Evolutionary conservation across 257 asterid genomes (phyloP).

Genomic region (Cynanchum wilfordii): DNA sequence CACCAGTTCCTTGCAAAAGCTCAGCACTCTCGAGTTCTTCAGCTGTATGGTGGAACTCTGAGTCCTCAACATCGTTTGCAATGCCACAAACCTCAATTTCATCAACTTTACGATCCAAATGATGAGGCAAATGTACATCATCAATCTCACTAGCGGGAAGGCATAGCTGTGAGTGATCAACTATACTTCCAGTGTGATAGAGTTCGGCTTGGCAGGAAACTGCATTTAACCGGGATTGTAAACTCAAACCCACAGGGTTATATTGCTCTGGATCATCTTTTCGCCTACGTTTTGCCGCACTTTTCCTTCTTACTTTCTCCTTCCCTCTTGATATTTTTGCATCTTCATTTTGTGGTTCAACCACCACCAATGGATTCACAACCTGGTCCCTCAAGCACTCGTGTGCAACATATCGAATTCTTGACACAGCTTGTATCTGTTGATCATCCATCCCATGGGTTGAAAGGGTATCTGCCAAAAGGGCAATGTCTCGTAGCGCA

Average conservation of each 20-base stretch:
- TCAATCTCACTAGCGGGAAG: constrained; percentile 24
- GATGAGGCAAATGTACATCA: constrained; percentile 19
- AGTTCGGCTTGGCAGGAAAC: constrained; percentile 34
- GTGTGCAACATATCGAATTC: constrained; percentile 62
- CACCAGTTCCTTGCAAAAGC: constrained; percentile 40
- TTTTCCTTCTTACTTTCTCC: constrained; percentile 82
- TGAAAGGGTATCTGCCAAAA: constrained; percentile 61
- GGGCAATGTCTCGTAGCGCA: constrained; percentile 79
- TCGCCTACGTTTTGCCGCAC: constrained; percentile 59
- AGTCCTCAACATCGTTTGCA: constrained; percentile 32
- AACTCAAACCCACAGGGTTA: constrained; percentile 26
- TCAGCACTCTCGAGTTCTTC: constrained; percentile 51
- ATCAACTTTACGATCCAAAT: constrained; percentile 26
- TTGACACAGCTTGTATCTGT: constrained; percentile 62
- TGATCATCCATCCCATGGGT: constrained; percentile 86
- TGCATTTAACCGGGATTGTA: constrained; percentile 36
- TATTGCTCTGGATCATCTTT: constrained; percentile 62
- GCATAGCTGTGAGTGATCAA: constrained; percentile 30
- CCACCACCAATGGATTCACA: constrained; percentile 34
- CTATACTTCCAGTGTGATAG: constrained; percentile 35
- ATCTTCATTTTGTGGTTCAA: constrained; percentile 44
- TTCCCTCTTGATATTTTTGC: constrained; percentile 66
- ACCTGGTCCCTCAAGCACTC: constrained; percentile 73
- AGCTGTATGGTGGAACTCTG: constrained; percentile 29
- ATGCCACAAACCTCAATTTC: constrained; percentile 30